Evolutionary conservation across 225 moss, liverwort and hornwort genomes (phyloP), one percentile per base, ranked within the genome.

Genomic region (Pseudoscleropodium purum): DNA sequence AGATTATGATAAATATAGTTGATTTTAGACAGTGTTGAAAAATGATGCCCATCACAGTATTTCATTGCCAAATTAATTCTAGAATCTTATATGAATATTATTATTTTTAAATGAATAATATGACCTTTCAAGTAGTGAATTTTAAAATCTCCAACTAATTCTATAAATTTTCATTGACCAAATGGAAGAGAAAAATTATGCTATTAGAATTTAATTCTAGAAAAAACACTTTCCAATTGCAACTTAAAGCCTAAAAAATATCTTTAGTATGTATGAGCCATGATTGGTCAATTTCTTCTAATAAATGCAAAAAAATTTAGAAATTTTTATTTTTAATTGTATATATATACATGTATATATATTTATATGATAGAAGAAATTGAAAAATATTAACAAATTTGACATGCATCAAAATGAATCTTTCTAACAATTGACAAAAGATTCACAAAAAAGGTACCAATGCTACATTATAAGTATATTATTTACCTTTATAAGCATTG

Each of bases 201-300:
- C 1, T 1, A 36, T 24, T 52, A 24, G 3, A 8, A 23, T 23
- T 78, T 9, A 3, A 36, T 52, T 31, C 2, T 49, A 7, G 49
- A 0, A 49, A 11, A 31, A 21, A 0, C 0, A 2, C 12, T 31
- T 47, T 49, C 31, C 31, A 75, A 20, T 7, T 47, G 7, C 0
- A 75, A 0, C 4, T 75, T 54, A 54, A 54, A 54, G 54, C 15
- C 5, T 54, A 47, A 47, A 75, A 75, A 0, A 2, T 31, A 49
- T 7, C 4, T 13, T 7, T 29, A 0, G 3, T 29, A 26, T 0
- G 0, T 74, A 11, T 30, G 6, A 47, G 47, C 5, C 0, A 30
- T 0, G 3, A 75, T 47, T 75, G 7, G 7, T 47, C 18, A 12
- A 19, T 75, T 33, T 75, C 1, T 49, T 75, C 5, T 1, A 49